Conservation (phyloP, 345 rosid species). For the Punica granatum region DNA sequence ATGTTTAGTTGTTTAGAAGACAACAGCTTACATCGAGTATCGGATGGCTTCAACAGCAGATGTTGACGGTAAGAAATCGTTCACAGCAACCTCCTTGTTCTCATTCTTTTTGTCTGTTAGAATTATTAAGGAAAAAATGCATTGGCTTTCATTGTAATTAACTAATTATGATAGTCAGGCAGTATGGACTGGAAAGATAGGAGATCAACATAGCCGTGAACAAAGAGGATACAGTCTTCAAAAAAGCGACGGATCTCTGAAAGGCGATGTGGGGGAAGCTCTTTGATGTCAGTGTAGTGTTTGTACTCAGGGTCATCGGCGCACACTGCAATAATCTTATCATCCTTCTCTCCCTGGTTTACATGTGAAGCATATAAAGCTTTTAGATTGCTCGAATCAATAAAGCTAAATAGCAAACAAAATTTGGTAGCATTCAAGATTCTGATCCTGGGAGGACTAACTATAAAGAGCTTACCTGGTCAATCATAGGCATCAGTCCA, state of each 20-base stretch:
- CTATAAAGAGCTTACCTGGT: conserved; percentile 39
- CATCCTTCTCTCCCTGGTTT: conserved; percentile 90
- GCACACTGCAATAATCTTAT: conserved; percentile 94
- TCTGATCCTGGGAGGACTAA: not conserved
- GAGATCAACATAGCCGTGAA: not conserved
- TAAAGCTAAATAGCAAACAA: not conserved
- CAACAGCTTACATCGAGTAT: conserved; percentile 64
- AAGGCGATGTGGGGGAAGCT: conserved; percentile 95
- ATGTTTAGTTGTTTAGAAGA: not conserved
- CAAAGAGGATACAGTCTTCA: conserved; percentile 77
- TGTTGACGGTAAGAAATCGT: conserved; percentile 75
- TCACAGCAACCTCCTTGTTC: conserved; percentile 95
- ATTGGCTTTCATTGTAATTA: not conserved
- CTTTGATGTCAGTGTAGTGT: conserved; percentile 80
- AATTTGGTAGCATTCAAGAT: not conserved
- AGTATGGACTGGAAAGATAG: not conserved
- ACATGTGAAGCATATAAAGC: not conserved
- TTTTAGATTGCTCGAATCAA: not conserved
- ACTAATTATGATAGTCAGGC: not conserved
- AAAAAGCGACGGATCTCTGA: conserved; percentile 90
- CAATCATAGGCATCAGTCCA: conserved; percentile 99
- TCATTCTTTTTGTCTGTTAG: conserved; percentile 87
- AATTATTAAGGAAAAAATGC: not conserved
- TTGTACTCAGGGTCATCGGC: conserved; percentile 97
- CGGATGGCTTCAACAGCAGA: conserved; percentile 73